phyloP scores from a whole-genome alignment of 352 stramenopile genomes.

The Thalassiosira livingstoniorum region DNA sequence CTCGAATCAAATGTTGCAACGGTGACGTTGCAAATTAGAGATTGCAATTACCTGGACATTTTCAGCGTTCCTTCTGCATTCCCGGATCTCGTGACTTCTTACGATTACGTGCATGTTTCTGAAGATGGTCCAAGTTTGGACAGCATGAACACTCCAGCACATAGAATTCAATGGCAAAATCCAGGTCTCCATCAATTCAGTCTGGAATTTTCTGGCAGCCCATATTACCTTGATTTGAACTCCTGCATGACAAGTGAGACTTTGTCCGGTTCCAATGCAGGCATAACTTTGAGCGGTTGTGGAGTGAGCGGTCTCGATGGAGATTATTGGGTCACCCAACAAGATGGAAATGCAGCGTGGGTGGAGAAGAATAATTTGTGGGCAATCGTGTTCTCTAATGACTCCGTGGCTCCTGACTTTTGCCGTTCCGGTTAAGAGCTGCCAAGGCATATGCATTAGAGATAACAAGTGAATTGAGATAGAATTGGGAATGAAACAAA shows the following conservation, averaged over 20 bases:
- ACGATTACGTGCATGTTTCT: constrained; percentile 40
- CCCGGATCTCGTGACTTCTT: not conserved
- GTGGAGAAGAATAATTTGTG: constrained; percentile 36
- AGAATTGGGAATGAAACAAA: too few relatives aligned
- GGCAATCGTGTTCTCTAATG: constrained; percentile 39
- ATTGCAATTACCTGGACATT: constrained; percentile 31
- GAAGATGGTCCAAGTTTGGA: constrained; percentile 32
- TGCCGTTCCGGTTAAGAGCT: too few relatives aligned
- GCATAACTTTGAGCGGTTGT: constrained; percentile 30
- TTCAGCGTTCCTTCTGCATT: constrained; percentile 30
- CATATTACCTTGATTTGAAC: constrained; percentile 33
- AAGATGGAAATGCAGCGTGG: constrained; percentile 40
- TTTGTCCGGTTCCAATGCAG: constrained; percentile 7
- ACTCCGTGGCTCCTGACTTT: constrained; percentile 25
- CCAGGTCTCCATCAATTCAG: constrained; percentile 31
- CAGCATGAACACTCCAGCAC: constrained; percentile 27
- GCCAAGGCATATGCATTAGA: too few relatives aligned
- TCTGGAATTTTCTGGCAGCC: constrained; percentile 15
- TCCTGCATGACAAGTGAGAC: constrained; percentile 32
- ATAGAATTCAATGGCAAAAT: constrained; percentile 34
- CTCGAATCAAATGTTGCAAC: constrained; percentile 10
- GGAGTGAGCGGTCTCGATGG: constrained; percentile 34
- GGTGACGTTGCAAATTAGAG: constrained; percentile 23
- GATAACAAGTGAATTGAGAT: too few relatives aligned
- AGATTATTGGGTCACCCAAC: constrained; percentile 36